Conservation (phyloP, 2,329 filamentous ascomycete genomes). For the Cladosporium sp. region DNA sequence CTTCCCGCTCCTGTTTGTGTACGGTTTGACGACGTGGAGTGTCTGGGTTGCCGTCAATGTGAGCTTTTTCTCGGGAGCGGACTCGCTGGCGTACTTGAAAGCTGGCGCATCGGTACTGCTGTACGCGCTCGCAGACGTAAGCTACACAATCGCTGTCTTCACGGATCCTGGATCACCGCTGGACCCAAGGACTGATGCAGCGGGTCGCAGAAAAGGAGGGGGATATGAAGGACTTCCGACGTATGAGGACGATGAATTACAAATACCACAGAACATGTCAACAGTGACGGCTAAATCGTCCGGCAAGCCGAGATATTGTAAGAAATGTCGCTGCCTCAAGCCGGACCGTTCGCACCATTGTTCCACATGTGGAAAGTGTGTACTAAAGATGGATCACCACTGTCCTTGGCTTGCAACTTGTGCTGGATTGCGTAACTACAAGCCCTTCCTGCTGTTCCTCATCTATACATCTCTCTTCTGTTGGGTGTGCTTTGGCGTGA, state of each 20-base stretch:
- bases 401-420: slow-evolving; percentile 97
- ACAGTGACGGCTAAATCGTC: slow-evolving; percentile 90
- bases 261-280: slow-evolving; percentile 41
- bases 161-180: slow-evolving; percentile 74
- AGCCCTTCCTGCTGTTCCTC: slow-evolving; percentile 88
- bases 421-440: slow-evolving; percentile 91
- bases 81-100: slow-evolving; percentile 21
- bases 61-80: slow-evolving; percentile 36
- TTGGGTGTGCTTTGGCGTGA: slow-evolving; percentile 72
- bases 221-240: slow-evolving; percentile 80
- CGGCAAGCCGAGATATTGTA: slow-evolving; percentile 84
- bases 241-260: slow-evolving; percentile 54
- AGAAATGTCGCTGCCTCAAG: slow-evolving; percentile 93
- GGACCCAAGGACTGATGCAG: slow-evolving; percentile 29
- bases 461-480: slow-evolving; percentile 86
- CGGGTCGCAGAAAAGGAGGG: slow-evolving; percentile 20
- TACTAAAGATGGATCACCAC: slow-evolving; percentile 99
- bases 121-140: slow-evolving; percentile 78
- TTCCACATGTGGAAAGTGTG: slow-evolving; percentile 87
- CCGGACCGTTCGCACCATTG: slow-evolving; percentile 96
- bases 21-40: slow-evolving; percentile 86
- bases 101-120: slow-evolving; percentile 63
- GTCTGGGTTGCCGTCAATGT: slow-evolving; percentile 73
- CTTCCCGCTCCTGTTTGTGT: slow-evolving; percentile 86
- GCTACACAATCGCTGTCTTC: slow-evolving; percentile 90